Evolutionary conservation across 768 basidiomycete species (phyloP).

Genomic region (Rhodosporidiobolus sp.): DNA sequence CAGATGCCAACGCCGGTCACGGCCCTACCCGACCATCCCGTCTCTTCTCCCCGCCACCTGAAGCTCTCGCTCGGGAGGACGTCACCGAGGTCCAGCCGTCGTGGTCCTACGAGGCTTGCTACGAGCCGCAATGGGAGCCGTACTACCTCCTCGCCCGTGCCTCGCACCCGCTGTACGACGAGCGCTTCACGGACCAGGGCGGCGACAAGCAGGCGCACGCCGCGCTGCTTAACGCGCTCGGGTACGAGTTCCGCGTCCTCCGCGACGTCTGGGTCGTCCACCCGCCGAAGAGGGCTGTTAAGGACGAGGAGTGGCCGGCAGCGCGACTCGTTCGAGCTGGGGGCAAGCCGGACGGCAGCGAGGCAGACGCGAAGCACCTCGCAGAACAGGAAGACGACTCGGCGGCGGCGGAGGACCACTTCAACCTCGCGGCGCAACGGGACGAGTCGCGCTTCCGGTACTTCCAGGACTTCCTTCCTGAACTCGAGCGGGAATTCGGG

Average conservation of each 20-base stretch:
- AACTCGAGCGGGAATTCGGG: slow-evolving; percentile 7
- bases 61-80: slow-evolving; percentile 23
- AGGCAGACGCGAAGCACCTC: background rate
- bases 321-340: background rate
- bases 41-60: slow-evolving; percentile 3
- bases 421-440: slow-evolving; percentile 15
- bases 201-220: slow-evolving; percentile 30
- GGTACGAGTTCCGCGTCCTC: slow-evolving; percentile 7
- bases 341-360: background rate
- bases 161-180: slow-evolving; percentile 27
- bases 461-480: slow-evolving; percentile 25
- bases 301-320: slow-evolving; percentile 16
- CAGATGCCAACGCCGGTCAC: slow-evolving; percentile 27
- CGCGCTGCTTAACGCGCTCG: slow-evolving; percentile 19
- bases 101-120: slow-evolving; percentile 4
- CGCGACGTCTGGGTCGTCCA: slow-evolving; percentile 21
- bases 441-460: slow-evolving; percentile 21
- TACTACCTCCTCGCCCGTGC: slow-evolving; percentile 27
- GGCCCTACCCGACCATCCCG: slow-evolving; percentile 19
- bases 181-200: slow-evolving; percentile 31
- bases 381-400: background rate
- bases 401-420: slow-evolving; percentile 4
- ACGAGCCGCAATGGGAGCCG: slow-evolving; percentile 32
- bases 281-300: slow-evolving; percentile 9
- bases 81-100: slow-evolving; percentile 9